A percentile compares a stretch with the other conserved stretches of the same genome.
Evolutionary conservation across 148 eudicot species (phyloP).

Genomic region (Agrostemma githago): DNA sequence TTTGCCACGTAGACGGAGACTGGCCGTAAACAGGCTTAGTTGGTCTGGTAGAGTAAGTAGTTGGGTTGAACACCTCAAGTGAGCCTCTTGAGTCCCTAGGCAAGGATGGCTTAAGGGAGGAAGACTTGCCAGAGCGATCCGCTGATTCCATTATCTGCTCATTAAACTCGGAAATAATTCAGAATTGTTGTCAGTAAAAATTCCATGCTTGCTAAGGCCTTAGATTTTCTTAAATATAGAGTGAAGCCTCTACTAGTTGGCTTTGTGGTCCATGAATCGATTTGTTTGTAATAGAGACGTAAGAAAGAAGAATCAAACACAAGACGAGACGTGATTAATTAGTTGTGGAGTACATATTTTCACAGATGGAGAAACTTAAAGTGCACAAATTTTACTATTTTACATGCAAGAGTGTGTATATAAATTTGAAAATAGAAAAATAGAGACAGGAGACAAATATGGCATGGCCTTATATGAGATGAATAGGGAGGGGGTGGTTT

Average conservation of each 20-base stretch:
- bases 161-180: conserved; percentile 3
- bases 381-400: neutral
- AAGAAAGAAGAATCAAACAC: conserved; percentile 5
- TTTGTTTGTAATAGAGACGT: neutral
- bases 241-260: neutral
- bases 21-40: conserved; percentile 34
- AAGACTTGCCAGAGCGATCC: conserved; percentile 35
- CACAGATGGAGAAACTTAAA: neutral
- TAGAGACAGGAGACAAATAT: conserved; percentile 4
- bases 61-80: conserved; percentile 85
- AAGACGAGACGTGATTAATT: neutral
- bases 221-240: neutral
- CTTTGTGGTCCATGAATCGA: conserved; percentile 17
- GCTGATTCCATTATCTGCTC: conserved; percentile 32
- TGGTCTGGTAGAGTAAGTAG: conserved; percentile 34
- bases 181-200: neutral
- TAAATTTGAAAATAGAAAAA: neutral
- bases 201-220: conserved; percentile 2
- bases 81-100: conserved; percentile 82
- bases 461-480: neutral
- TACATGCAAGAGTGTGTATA: neutral
- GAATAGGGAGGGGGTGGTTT: neutral
- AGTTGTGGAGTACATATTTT: neutral
- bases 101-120: conserved; percentile 38
- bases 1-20: conserved; percentile 46